phyloP scores from a whole-genome alignment of 768 basidiomycete genomes.

The Fibroporia radiculosa region DNA sequence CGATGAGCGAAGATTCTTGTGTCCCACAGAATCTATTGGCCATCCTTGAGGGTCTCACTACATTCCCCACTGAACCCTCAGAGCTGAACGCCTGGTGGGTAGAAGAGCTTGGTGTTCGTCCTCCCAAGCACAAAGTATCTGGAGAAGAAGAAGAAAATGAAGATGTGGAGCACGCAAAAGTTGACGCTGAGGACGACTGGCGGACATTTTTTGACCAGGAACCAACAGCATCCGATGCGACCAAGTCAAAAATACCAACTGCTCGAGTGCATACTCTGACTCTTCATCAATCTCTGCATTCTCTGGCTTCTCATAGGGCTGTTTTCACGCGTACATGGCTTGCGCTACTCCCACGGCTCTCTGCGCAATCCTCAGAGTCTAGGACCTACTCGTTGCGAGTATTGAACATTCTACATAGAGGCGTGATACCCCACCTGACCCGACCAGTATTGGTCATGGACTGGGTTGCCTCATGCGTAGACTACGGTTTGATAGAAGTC shows the following conservation, averaged over 20 bases:
- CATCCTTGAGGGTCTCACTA: slow-evolving; percentile 43
- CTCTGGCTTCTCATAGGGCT: slow-evolving; percentile 67
- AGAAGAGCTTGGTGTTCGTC: slow-evolving; percentile 51
- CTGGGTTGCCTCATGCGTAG: slow-evolving; percentile 81
- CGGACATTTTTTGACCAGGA: slow-evolving; percentile 76
- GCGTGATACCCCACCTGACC: slow-evolving; percentile 78
- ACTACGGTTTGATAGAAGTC: slow-evolving; percentile 51
- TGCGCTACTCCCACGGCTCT: slow-evolving; percentile 54
- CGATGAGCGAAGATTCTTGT: slow-evolving; percentile 20
- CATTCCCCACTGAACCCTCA: slow-evolving; percentile 62
- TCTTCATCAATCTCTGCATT: slow-evolving; percentile 70
- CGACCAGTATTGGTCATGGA: slow-evolving; percentile 80
- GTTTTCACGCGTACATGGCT: slow-evolving; percentile 84
- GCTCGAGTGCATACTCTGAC: slow-evolving; percentile 57
- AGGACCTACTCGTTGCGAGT: slow-evolving; percentile 43
- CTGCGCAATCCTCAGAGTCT: slow-evolving; percentile 24
- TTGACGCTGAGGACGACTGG: slow-evolving; percentile 55
- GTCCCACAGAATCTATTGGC: slow-evolving; percentile 22
- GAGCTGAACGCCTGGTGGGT: slow-evolving; percentile 82
- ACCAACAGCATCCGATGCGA: slow-evolving; percentile 21
- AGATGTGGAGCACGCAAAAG: slow-evolving; percentile 29
- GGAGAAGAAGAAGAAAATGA: slow-evolving; percentile 22
- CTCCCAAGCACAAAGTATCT: slow-evolving; percentile 31
- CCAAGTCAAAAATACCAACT: slow-evolving; percentile 30
- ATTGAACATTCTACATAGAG: slow-evolving; percentile 74